Evolutionary conservation across 192 early-diverging fungal species (phyloP), one percentile per base, ranked within the genome.

Genomic region (Coemansia umbellata): DNA sequence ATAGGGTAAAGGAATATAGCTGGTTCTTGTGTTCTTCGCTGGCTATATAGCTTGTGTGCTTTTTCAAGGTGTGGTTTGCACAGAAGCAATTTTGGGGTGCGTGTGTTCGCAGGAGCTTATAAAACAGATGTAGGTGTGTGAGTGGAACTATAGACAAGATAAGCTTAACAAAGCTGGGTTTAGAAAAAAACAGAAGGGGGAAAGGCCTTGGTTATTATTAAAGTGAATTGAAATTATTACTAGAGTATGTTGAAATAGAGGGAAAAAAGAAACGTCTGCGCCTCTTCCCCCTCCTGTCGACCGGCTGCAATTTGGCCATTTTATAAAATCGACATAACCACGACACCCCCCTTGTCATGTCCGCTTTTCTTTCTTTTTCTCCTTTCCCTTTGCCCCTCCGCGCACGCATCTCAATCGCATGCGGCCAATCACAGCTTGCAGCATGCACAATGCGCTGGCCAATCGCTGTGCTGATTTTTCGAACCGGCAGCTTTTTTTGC

Each of bases 381-480:
- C 10, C 31, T 7, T 50, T 31, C 31, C 50, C 36, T 37, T 48
- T 40, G 27, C 27, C 39, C 33, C 31, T 57, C 52, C 61, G 44
- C 55, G 56, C 64, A 59, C 32, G 52, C 55, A 53, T 33, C 63
- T 50, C 50, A 51, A 31, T 15, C 47, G 37, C 40, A 19, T 55
- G 53, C 58, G 51, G 65, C 58, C 65, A 58, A 60, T 68, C 58
- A 68, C 18, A 39, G 57, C 57, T 23, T 55, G 65, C 65, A 60
- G 57, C 39, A 60, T 41, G 47, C 7, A 22, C 42, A 50, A 37
- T 22, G 30, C 5, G 17, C 15, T 27, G 24, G 56, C 66, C 66
- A 69, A 69, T 69, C 58, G 43, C 47, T 48, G 19, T 8, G 23
- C 39, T 57, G 66, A 57, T 69, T 61, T 69, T 69, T 61, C 19